phyloP scores from a whole-genome alignment of 305 asterid species.

The Fraxinus sp. region DNA sequence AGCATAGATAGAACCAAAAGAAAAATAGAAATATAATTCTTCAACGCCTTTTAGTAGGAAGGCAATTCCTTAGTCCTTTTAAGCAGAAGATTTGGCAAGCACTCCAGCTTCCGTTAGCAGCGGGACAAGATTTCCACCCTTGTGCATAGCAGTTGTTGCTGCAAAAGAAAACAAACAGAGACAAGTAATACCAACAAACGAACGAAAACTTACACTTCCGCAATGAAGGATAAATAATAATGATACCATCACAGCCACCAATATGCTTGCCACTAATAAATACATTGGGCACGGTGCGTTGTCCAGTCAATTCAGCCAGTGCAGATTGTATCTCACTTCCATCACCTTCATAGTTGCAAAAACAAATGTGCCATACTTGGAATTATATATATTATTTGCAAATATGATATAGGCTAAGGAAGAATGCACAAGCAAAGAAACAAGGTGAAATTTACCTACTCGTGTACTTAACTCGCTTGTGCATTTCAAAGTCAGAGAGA shows the following conservation, averaged over 20 bases:
- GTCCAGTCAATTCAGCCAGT: constrained; percentile 62
- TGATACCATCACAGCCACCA: constrained; percentile 80
- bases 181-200: not conserved
- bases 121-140: constrained; percentile 62
- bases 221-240: not conserved
- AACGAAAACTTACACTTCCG: not conserved
- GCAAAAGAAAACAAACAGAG: constrained; percentile 27
- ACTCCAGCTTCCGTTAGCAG: constrained; percentile 82
- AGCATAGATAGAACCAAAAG: not conserved
- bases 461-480: not conserved
- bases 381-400: not conserved
- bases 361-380: not conserved
- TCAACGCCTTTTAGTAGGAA: constrained; percentile 1
- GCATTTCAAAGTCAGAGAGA: not conserved
- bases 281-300: constrained; percentile 78
- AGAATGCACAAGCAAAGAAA: not conserved
- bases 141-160: constrained; percentile 64
- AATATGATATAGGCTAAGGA: not conserved
- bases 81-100: constrained; percentile 45
- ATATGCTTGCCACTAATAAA: constrained; percentile 80
- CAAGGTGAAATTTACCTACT: not conserved
- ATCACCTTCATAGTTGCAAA: constrained; percentile 51
- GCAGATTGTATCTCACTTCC: constrained; percentile 76
- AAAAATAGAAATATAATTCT: not conserved
- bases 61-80: constrained; percentile 10